Evolutionary conservation across 495 filamentous ascomycete species (phyloP).

Genomic region (Neurospora sp.): DNA sequence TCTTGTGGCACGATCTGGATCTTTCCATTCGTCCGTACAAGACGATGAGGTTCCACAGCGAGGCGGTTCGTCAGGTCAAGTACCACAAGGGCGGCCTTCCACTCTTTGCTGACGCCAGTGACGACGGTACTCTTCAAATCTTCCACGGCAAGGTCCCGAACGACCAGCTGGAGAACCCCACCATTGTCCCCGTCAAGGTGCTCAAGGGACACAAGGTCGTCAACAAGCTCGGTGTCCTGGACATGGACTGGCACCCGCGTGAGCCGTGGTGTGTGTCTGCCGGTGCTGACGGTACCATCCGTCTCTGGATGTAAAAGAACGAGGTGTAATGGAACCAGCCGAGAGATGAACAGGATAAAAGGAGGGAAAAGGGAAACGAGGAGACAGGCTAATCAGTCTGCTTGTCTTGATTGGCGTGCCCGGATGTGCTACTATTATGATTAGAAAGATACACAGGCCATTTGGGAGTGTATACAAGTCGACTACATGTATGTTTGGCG

Average conservation of each 20-base stretch:
- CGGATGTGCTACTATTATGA: not conserved
- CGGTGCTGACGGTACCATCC: slow-evolving; percentile 76
- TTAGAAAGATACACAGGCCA: not conserved
- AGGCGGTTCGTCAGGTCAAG: slow-evolving; percentile 78
- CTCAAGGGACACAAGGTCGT: slow-evolving; percentile 79
- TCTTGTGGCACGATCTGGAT: slow-evolving; percentile 96
- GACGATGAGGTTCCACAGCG: slow-evolving; percentile 83
- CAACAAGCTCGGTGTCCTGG: slow-evolving; percentile 76
- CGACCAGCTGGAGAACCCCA: slow-evolving; percentile 90
- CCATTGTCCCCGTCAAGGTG: slow-evolving; percentile 91
- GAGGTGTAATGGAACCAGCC: not conserved
- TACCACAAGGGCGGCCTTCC: slow-evolving; percentile 80
- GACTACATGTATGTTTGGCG: not conserved
- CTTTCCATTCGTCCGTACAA: slow-evolving; percentile 86
- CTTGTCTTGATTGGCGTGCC: not conserved
- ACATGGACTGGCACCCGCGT: slow-evolving; percentile 86
- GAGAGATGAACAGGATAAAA: not conserved
- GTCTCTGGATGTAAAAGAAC: slow-evolving; percentile 33
- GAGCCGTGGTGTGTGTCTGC: slow-evolving; percentile 92
- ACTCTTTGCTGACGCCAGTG: slow-evolving; percentile 84
- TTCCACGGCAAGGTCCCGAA: slow-evolving; percentile 93
- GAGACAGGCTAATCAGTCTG: not conserved
- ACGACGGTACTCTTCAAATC: slow-evolving; percentile 88
- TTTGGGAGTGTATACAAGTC: not conserved
- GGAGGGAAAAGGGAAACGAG: not conserved